phyloP scores from a whole-genome alignment of 805 yeast genomes.

The Isabelozyma heimii region DNA sequence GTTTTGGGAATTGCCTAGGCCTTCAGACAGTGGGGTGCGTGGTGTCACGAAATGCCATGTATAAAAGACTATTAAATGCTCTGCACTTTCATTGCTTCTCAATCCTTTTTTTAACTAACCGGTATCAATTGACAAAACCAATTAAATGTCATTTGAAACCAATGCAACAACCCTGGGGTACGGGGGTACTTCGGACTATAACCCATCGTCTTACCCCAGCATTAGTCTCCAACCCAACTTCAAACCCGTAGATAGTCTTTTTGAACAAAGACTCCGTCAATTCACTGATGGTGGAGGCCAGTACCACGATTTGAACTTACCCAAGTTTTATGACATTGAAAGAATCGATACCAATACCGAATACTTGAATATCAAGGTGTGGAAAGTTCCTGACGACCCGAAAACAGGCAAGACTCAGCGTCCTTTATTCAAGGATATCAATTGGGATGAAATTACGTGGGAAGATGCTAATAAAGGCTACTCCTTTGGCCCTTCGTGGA shows the following conservation, averaged over 20 bases:
- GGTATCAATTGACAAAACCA: not conserved
- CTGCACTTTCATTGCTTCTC: no score
- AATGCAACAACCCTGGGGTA: not conserved
- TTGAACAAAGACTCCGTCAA: conserved; percentile 69
- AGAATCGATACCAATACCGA: conserved; percentile 45
- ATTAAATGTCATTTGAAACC: not conserved
- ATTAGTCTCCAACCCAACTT: conserved; percentile 54
- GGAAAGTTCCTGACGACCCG: conserved; percentile 63
- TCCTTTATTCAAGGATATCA: conserved; percentile 58
- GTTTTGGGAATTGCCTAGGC: not conserved
- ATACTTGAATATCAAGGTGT: conserved; percentile 58
- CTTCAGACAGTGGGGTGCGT: not conserved
- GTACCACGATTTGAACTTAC: conserved; percentile 68
- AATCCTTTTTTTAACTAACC: not conserved
- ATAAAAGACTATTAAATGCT: not conserved
- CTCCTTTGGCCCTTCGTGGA: conserved; percentile 93
- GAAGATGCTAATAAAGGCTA: conserved; percentile 65
- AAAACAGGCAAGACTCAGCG: conserved; percentile 45
- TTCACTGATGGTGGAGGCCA: conserved; percentile 75
- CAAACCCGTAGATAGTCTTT: conserved; percentile 73
- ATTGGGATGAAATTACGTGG: conserved; percentile 49
- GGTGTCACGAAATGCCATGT: not conserved
- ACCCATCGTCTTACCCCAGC: not conserved
- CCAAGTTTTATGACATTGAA: conserved; percentile 70
- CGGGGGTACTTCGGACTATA: not conserved